These are phyloP conservation scores for Triticum dicoccoides DNA, from an alignment of 176 grass and related monocot species.

Conservation along the genomic window DNA sequence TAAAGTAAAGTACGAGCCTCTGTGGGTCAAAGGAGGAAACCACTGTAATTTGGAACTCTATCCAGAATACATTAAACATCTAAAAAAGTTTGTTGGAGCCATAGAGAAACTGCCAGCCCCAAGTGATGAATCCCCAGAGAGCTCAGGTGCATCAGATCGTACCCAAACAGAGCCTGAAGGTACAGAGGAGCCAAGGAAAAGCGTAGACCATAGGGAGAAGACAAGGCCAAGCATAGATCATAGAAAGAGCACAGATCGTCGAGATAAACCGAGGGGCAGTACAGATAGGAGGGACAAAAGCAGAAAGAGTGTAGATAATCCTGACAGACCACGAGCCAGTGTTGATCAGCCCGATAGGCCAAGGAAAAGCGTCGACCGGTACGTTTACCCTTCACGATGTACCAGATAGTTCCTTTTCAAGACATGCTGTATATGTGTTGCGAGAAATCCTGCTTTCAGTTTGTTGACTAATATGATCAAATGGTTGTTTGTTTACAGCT, in stretches of 20 bases:
- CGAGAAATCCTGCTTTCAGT: background rate
- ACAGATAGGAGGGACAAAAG: slow-evolving; percentile 73
- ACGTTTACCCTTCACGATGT: slow-evolving; percentile 18
- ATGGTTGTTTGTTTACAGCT: slow-evolving; percentile 38
- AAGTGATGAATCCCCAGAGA: slow-evolving; percentile 35
- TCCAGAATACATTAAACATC: slow-evolving; percentile 87
- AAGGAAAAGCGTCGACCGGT: slow-evolving; percentile 96
- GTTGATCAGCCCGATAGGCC: slow-evolving; percentile 84
- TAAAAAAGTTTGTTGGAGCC: slow-evolving; percentile 81
- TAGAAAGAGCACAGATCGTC: slow-evolving; percentile 47
- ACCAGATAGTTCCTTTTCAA: slow-evolving; percentile 8
- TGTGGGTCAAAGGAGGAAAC: slow-evolving; percentile 93
- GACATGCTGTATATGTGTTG: background rate
- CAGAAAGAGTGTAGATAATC: slow-evolving; percentile 69
- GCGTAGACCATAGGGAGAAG: slow-evolving; percentile 62
- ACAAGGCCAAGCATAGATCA: slow-evolving; percentile 46
- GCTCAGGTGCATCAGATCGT: slow-evolving; percentile 32
- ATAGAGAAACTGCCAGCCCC: slow-evolving; percentile 62
- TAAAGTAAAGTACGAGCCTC: slow-evolving; percentile 96
- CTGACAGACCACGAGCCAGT: slow-evolving; percentile 61
- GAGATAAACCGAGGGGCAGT: slow-evolving; percentile 66
- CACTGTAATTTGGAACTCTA: slow-evolving; percentile 96
- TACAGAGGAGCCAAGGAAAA: slow-evolving; percentile 56
- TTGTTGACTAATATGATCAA: slow-evolving; percentile 12
- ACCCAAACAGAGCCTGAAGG: slow-evolving; percentile 37